A percentile compares a stretch with the other conserved stretches of the same genome.
These are phyloP conservation scores for Calonectria henricotiae DNA, from an alignment of 2,329 filamentous ascomycete species.

Conservation along the genomic window DNA sequence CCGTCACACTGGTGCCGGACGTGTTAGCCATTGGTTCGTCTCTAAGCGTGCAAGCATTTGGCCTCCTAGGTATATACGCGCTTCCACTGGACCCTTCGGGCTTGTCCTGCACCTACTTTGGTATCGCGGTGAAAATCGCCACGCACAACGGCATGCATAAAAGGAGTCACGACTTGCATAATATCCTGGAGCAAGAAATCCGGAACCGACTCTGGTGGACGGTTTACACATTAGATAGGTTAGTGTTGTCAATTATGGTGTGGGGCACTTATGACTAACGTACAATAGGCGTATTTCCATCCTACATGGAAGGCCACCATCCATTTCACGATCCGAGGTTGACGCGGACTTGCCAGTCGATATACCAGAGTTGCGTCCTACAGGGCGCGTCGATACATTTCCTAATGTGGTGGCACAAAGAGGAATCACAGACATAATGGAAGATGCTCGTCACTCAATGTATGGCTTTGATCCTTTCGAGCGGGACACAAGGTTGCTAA, in stretches of 20 bases:
- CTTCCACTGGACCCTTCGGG: constrained; percentile 45
- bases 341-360: constrained; percentile 38
- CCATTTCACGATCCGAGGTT: constrained; percentile 40
- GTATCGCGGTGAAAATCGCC: constrained; percentile 45
- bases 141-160: constrained; percentile 44
- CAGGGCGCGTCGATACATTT: constrained; percentile 43
- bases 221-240: constrained; percentile 46
- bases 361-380: constrained; percentile 37
- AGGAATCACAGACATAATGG: constrained; percentile 46
- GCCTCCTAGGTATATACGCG: constrained; percentile 44
- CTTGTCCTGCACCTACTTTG: constrained; percentile 47
- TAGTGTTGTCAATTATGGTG: not conserved
- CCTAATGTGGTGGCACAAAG: constrained; percentile 42
- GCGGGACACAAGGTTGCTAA: not conserved
- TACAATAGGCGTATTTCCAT: constrained; percentile 41
- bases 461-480: not conserved
- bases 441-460: constrained; percentile 46
- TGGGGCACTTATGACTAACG: constrained; percentile 10
- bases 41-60: constrained; percentile 46
- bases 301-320: constrained; percentile 45
- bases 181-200: constrained; percentile 30
- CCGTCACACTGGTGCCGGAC: constrained; percentile 39
- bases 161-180: not conserved
- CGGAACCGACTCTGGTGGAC: constrained; percentile 50
- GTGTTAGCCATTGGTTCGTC: constrained; percentile 40